Conservation (phyloP, 2,329 filamentous ascomycete genomes). For the Aureobasidium pullulans region DNA sequence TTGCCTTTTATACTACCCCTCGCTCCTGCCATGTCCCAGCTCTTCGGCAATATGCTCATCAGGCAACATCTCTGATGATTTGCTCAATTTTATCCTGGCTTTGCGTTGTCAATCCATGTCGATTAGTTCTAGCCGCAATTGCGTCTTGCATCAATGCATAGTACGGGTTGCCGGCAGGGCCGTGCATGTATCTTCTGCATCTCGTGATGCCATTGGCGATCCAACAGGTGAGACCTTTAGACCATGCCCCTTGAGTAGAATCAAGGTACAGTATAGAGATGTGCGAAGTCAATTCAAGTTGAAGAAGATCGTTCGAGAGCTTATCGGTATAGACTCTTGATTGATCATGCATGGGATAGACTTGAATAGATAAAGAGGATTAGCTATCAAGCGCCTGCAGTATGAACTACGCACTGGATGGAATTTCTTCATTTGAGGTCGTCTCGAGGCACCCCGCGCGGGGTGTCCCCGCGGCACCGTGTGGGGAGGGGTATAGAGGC, state of each 20-base stretch:
- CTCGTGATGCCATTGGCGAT: not conserved
- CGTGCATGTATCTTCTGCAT: slow-evolving; percentile 1
- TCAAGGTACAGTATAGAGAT: not conserved
- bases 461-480: not conserved
- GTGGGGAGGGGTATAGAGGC: not conserved
- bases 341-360: no score
- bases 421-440: not conserved
- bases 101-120: not conserved
- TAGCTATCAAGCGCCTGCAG: no score
- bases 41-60: not conserved
- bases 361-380: no score
- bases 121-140: not conserved
- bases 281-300: not conserved
- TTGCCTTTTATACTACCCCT: not conserved
- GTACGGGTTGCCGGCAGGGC: not conserved
- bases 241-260: not conserved
- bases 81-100: not conserved
- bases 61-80: not conserved
- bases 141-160: not conserved
- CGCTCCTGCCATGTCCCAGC: not conserved
- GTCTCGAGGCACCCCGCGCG: not conserved
- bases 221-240: not conserved
- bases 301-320: no score
- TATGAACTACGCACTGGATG: no score
- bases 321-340: no score